These are phyloP conservation scores for Tricholoma furcatifolium DNA, from an alignment of 768 basidiomycete genomes.

Conservation along the genomic window DNA sequence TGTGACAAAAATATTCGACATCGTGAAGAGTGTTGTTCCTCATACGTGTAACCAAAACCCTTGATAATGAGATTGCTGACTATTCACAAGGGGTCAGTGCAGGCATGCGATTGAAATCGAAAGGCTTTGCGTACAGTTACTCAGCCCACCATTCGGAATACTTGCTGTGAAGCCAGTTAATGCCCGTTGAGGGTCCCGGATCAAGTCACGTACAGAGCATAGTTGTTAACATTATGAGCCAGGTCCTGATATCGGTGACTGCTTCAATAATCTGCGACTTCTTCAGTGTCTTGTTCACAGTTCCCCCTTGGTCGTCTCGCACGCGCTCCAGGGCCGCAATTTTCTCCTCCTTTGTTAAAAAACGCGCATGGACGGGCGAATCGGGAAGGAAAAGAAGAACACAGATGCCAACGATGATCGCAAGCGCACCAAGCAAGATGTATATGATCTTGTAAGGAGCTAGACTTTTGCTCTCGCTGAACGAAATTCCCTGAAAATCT, in stretches of 20 bases:
- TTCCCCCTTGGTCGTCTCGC: constrained; percentile 65
- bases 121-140: constrained; percentile 47
- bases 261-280: constrained; percentile 58
- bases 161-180: constrained; percentile 40
- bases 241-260: constrained; percentile 54
- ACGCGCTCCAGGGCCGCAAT: constrained; percentile 65
- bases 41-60: constrained; percentile 63
- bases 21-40: background rate
- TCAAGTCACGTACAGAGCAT: constrained; percentile 45
- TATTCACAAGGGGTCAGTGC: constrained; percentile 14
- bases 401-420: constrained; percentile 53
- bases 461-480: constrained; percentile 43
- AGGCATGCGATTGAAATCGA: background rate
- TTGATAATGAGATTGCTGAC: constrained; percentile 65
- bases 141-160: constrained; percentile 63
- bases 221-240: constrained; percentile 60
- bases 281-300: constrained; percentile 59
- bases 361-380: constrained; percentile 58
- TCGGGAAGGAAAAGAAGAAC: constrained; percentile 65
- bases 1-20: background rate
- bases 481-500: constrained; percentile 50
- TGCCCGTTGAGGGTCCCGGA: background rate
- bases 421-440: constrained; percentile 56
- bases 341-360: constrained; percentile 57
- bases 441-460: constrained; percentile 65